Conservation (phyloP, 352 stramenopile species). For the Phytopythium oedochilum region DNA sequence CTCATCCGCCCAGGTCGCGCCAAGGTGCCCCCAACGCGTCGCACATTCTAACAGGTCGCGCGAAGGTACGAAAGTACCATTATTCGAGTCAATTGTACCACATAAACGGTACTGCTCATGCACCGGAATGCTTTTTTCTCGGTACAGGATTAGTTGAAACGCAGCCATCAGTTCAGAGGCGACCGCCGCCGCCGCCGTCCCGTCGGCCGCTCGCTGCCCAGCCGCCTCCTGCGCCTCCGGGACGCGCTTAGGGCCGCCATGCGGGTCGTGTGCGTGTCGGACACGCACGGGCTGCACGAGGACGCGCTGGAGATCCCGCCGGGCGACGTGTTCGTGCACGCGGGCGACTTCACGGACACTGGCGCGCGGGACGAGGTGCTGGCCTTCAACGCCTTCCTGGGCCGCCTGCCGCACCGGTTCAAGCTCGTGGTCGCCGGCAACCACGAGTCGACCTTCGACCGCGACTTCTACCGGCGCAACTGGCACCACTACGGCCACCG, state of each 20-base stretch:
- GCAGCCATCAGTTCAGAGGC: conserved; percentile 1
- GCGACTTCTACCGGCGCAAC: conserved; percentile 54
- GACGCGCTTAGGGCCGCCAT: conserved; percentile 12
- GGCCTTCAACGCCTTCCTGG: conserved; percentile 70
- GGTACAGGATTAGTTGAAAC: background rate
- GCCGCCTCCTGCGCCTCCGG: no score
- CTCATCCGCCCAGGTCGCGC: background rate
- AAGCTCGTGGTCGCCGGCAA: conserved; percentile 82
- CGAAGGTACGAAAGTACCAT: background rate
- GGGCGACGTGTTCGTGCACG: conserved; percentile 86
- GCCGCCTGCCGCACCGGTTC: conserved; percentile 58
- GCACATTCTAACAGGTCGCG: background rate
- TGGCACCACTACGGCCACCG: conserved; percentile 73
- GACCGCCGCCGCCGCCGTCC: background rate
- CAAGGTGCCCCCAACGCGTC: conserved; percentile 1
- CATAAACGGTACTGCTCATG: background rate
- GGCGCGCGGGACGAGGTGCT: conserved; percentile 54
- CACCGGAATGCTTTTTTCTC: background rate
- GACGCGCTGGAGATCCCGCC: conserved; percentile 61
- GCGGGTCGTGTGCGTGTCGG: conserved; percentile 69
- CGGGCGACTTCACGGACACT: conserved; percentile 87
- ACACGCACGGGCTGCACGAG: conserved; percentile 70
- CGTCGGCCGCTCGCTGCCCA: background rate
- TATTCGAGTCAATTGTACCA: background rate
- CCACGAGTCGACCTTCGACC: conserved; percentile 80